Evolutionary conservation across 2,329 filamentous ascomycete species (phyloP), one percentile per base, ranked within the genome.

Genomic region (Delphinella strobiligena): DNA sequence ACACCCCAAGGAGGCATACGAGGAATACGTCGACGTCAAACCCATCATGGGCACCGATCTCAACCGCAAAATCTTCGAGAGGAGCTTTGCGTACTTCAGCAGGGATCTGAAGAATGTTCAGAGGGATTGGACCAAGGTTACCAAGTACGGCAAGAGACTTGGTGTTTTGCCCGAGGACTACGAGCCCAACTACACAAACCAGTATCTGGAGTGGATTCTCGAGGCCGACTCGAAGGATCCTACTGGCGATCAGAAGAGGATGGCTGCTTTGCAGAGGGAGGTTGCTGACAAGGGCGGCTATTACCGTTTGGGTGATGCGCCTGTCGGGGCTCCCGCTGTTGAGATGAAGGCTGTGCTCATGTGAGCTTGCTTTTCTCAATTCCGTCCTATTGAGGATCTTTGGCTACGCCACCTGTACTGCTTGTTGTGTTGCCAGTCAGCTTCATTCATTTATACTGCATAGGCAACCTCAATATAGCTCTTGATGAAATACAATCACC

Each of bases 11-110:
- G 53, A 63, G 36, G 78, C 81, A 0, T 86, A 78, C 67, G 66
- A 65, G 10, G 77, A 81, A 52, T 85, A 83, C 54, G 68, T 80
- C 48, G 77, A 77, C 51, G 73, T 81, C 63, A 87, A 86, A 63
- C 77, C 80, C 2, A 68, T 68, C 49, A 81, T 86, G 77, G 74
- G 67, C 32, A 75, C 75, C 0, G 54, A 64, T 1, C 72, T 85
- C 41, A 84, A 86, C 66, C 72, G 74, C 51, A 84, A 85, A 69
- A 85, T 87, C 60, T 86, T 82, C 52, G 80, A 86, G 69, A 76
- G 81, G 44, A 82, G 76, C 50, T 87, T 75, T 51, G 80, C 81
- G 15, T 86, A 85, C 67, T 82, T 86, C 59, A 82, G 75, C 43
- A 70, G 70, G 47, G 80, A 86, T 49, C 54, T 86, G 47, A 80